Evolutionary conservation across 345 rosid species (phyloP).

Genomic region (Boechera divaricarpa): DNA sequence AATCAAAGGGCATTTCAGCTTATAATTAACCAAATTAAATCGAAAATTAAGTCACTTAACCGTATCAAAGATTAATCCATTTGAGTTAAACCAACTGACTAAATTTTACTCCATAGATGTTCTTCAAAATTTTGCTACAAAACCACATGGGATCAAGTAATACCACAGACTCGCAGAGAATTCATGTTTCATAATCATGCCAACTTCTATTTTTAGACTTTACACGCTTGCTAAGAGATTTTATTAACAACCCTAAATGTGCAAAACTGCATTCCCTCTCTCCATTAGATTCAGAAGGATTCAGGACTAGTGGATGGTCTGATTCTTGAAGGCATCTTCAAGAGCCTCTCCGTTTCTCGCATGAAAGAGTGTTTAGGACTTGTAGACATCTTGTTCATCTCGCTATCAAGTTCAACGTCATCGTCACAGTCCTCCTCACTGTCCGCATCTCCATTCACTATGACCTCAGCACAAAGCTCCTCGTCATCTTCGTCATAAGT

Average conservation of each 20-base stretch:
- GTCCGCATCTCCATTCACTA: conserved; percentile 46
- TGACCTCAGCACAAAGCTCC: conserved; percentile 46
- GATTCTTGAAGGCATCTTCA: conserved; percentile 70
- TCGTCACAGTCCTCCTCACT: conserved; percentile 50
- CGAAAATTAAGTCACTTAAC: background rate
- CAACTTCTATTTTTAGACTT: background rate
- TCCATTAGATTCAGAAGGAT: background rate
- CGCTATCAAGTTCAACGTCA: conserved; percentile 49
- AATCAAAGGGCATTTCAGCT: background rate
- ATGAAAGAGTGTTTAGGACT: conserved; percentile 55
- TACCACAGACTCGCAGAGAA: background rate
- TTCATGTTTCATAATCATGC: background rate
- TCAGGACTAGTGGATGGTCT: conserved; percentile 68
- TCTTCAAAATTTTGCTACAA: background rate
- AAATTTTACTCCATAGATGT: background rate
- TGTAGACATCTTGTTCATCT: conserved; percentile 61
- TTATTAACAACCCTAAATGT: background rate
- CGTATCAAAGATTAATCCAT: background rate
- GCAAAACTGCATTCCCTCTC: conserved; percentile 14
- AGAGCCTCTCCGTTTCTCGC: conserved; percentile 46
- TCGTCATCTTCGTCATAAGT: conserved; percentile 51
- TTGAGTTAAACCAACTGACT: background rate
- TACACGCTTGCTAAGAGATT: background rate
- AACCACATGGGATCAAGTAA: background rate
- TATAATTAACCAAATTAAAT: no score